Evolutionary conservation across 768 basidiomycete species (phyloP).

Genomic region (Lepiota venenata): DNA sequence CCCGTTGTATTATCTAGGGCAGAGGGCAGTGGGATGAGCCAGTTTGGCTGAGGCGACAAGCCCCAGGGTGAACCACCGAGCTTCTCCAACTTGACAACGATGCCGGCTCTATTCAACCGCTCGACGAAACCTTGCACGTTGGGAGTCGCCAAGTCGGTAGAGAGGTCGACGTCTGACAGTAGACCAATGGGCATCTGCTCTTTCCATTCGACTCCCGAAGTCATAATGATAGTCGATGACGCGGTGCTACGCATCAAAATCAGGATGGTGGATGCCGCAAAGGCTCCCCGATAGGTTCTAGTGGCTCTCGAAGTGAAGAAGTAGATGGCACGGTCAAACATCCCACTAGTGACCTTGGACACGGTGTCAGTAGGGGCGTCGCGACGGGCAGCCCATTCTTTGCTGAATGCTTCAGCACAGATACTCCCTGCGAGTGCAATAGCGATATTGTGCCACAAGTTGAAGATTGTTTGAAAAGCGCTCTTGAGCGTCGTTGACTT

Average conservation of each 20-base stretch:
- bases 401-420: conserved; percentile 6
- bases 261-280: not conserved
- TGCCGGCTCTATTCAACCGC: not conserved
- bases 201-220: not conserved
- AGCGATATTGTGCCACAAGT: conserved; percentile 4
- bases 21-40: not conserved
- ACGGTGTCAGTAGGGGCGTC: not conserved
- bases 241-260: not conserved
- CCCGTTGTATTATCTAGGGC: not conserved
- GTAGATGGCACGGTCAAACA: not conserved
- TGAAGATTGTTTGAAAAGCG: not conserved
- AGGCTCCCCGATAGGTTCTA: not conserved
- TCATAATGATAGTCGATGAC: not conserved
- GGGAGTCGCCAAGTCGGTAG: not conserved
- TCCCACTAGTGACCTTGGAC: conserved; percentile 2
- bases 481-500: not conserved
- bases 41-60: not conserved
- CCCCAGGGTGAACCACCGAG: not conserved
- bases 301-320: conserved; percentile 3
- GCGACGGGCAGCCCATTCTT: conserved; percentile 4
- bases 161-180: not conserved
- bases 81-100: conserved; percentile 1
- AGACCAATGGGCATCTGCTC: not conserved
- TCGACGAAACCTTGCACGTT: not conserved
- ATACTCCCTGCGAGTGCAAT: not conserved